Base-by-base conservation (phyloP, 2,329 filamentous ascomycete species). In the Dactylellina cionopaga region DNA sequence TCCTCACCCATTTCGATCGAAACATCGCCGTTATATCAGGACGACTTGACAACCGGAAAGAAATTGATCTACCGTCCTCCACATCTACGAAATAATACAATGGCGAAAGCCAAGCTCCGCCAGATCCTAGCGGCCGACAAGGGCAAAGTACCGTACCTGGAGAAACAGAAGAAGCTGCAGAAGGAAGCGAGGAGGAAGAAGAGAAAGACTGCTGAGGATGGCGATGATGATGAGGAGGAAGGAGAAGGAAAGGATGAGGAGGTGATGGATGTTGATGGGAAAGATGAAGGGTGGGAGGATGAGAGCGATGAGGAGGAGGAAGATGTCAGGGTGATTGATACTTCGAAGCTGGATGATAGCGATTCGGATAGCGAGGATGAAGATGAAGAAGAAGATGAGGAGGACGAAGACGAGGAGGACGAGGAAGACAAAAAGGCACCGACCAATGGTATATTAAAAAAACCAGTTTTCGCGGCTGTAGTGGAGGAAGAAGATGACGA, bases 401-500 rank as follows among this genome's bases (percentile, higher is more conserved):
- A 63, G 0, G 44, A 52, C 11, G 55, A 72, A 1, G 77, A 77
- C n/a, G 76, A 77, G 9, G 76, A 79, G 5, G 54, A 76, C 29
- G 74, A 75, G n/a, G 74, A 77, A 22, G 80, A 78, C 10, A 77
- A 78, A 3, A 78, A 80, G 5, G 79, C 81, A 2, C 80, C 80
- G 4, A 75, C 78, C n/a, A 78, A 80, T 24, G 77, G 80, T 0
- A 79, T 79, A 5, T 33, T 33, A 13, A 65, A 72, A 46, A n/a
- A n/a, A n/a, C n/a, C n/a, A n/a, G n/a, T n/a, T n/a, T n/a, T 51
- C 0, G 84, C 84, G 0, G 86, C 88, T 0, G 86, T 87, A 0
- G 87, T 89, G 0, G 84, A 86, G 0, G 82, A 84, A 0, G 84
- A 85, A 0, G 84, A 85, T 0, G 86, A 88, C 0, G 86, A 87